A percentile compares a stretch with the other conserved stretches of the same genome.
These are phyloP conservation scores for Phytophthora citricola DNA, from an alignment of 352 stramenopile genomes.

Conservation along the genomic window DNA sequence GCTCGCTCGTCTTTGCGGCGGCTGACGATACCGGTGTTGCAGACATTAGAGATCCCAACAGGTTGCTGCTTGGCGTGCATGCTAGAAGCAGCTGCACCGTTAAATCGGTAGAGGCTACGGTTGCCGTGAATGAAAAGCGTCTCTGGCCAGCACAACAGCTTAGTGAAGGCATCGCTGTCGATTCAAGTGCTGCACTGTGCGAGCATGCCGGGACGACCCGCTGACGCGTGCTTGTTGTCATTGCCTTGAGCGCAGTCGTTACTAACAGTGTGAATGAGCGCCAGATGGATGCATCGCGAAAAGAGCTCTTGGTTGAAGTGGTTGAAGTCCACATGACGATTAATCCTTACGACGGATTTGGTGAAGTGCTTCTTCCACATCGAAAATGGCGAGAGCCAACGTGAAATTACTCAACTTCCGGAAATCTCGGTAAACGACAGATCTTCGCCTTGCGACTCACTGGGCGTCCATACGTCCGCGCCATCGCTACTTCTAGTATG, in stretches of 20 bases:
- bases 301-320: neutral
- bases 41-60: neutral
- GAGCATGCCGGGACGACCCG: no score
- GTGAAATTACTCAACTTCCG: no score
- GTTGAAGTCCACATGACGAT: neutral
- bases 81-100: neutral
- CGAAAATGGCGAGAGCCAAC: no score
- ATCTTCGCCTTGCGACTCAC: no score
- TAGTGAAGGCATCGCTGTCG: no score
- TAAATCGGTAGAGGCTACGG: neutral
- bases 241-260: neutral
- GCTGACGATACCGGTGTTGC: constrained; percentile 1
- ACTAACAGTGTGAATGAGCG: neutral
- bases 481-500: constrained; percentile 56
- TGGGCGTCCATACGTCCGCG: no score
- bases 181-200: neutral
- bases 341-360: no score
- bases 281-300: neutral
- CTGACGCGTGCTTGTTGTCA: neutral
- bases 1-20: neutral
- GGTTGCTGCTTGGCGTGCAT: no score
- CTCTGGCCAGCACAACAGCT: no score
- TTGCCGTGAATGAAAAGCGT: no score
- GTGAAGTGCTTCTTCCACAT: no score
- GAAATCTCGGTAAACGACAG: no score